Base-by-base conservation (phyloP, 345 rosid species). In the Acer campestre region DNA sequence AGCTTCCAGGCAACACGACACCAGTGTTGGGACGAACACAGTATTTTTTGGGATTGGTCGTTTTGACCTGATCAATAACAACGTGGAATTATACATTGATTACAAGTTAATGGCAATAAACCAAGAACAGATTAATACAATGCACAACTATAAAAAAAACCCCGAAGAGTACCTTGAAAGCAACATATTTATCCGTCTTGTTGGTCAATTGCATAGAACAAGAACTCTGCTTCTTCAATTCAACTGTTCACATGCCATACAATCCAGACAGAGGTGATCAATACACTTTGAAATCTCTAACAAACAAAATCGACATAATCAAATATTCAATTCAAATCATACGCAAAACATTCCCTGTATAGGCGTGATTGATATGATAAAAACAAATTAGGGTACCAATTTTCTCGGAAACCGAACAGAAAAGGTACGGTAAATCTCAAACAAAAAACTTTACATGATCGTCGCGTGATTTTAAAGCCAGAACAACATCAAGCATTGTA, bases 21-120 rank as follows among this genome's bases (percentile, higher is more conserved):
- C 97, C 97, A 12, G 88, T 81, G 82, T 95, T 95, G 17, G 98
- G 97, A 22, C 98, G 93, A 38, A 94, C 98, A 59, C 89, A 88
- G 73, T 94, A 94, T 58, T 90, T 94, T 74, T 86, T 92, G 16
- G 97, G 98, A 77, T 86, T 93, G 27, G 97, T 94, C 22, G 98
- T 94, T 82, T 94, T 93, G 63, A 94, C 95, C 98, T 95, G 78
- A 46, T 67, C 66, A 74, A 16, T 67, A n/a, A 48, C 62, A 62
- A 22, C 7, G 40, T 56, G 44, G 23, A 6, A 49, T 51, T n/a
- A 35, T 35, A 11, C 48, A 53, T 13, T 18, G n/a, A 6, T n/a
- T 61, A 10, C 29, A 42, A 35, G 42, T 22, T 64, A n/a, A 82
- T 20, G 23, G 4, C 6, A 58, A 3, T n/a, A 55, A 29, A 76